Evolutionary conservation across 805 yeast genomes (phyloP), one percentile per base, ranked within the genome.

Genomic region (Blastobotrys americana): DNA sequence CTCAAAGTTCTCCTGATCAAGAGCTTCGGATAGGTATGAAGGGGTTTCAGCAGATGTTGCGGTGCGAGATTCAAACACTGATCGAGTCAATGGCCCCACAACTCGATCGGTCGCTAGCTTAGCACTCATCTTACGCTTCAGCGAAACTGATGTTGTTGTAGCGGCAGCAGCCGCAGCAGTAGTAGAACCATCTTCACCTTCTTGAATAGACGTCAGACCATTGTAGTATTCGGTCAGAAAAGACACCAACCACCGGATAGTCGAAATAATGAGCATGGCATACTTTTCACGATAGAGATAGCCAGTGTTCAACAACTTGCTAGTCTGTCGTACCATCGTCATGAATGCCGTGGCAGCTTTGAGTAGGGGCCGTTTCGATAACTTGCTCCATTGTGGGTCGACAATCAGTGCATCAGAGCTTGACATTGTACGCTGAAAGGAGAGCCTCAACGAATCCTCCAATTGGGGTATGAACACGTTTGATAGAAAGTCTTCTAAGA

Each of bases 401-500:
- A 65, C 49, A 33, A 67, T 59, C 44, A 67, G 61, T 1, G 76
- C 61, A 43, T 69, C 66, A 31, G 63, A 55, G 36, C 64, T 57
- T 42, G 68, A 65, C 54, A 74, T 65, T 20, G 70, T 63, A 16
- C 68, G 72, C 6, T 72, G 71, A 55, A 83, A 82, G 10, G 77
- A 70, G 28, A 62, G 55, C 25, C 71, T 66, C 17, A 87, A 64
- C 1, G 80, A 74, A 28, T 70, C 73, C 39, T 78, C 78, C 13
- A 88, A 67, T 36, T 77, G 76, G 1, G 87, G 78, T 39, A 83
- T 68, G 55, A 82, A 87, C 3, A 77, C 72, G 6, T 66, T 63
- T 37, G 68, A 70, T 86, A 89, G 79, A 53, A 82, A 83, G 3
- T 70, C 69, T 22, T 72, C 71, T 59, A 85, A 78, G 58, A 85